These are phyloP conservation scores for Arabis hirsuta DNA, from an alignment of 345 rosid genomes.

Conservation along the genomic window DNA sequence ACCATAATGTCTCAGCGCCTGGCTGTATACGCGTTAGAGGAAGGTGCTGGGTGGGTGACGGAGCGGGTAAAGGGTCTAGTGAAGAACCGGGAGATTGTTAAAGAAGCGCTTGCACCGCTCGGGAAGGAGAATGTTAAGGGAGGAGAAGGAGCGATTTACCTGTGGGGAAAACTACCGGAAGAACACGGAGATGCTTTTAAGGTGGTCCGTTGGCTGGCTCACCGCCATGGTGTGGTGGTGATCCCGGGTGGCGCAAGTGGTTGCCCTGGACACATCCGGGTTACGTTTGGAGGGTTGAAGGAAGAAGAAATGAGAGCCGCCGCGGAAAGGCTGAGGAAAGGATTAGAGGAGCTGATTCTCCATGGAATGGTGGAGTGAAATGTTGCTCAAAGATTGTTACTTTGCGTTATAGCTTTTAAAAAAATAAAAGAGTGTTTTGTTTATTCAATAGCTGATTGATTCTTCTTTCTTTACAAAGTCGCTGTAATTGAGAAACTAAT, in stretches of 20 bases:
- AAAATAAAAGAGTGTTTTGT: slow-evolving; percentile 5
- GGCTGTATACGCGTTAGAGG: slow-evolving; percentile 76
- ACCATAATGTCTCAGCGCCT: slow-evolving; percentile 80
- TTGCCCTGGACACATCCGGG: slow-evolving; percentile 69
- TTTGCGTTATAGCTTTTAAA: slow-evolving; percentile 16
- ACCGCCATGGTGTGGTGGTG: slow-evolving; percentile 76
- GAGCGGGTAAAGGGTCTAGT: slow-evolving; percentile 75
- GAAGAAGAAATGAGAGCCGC: slow-evolving; percentile 74
- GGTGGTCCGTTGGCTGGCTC: slow-evolving; percentile 88
- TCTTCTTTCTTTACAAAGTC: slow-evolving; percentile 22
- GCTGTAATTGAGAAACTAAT: slow-evolving; percentile 15
- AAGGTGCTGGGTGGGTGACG: slow-evolving; percentile 76
- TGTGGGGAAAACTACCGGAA: slow-evolving; percentile 91
- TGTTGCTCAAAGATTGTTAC: neutral
- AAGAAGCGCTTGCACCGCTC: slow-evolving; percentile 75
- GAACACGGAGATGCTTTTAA: slow-evolving; percentile 49
- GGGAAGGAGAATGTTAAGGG: slow-evolving; percentile 81
- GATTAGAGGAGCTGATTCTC: slow-evolving; percentile 70
- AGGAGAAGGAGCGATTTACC: slow-evolving; percentile 93
- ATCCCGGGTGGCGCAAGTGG: slow-evolving; percentile 85
- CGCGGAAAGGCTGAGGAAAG: slow-evolving; percentile 67
- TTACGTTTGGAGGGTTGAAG: slow-evolving; percentile 79
- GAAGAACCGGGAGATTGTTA: slow-evolving; percentile 76
- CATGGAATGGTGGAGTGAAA: slow-evolving; percentile 56
- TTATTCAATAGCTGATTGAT: neutral